These are phyloP conservation scores for Leucosporidium scottii DNA, from an alignment of 768 basidiomycete genomes.

Conservation along the genomic window DNA sequence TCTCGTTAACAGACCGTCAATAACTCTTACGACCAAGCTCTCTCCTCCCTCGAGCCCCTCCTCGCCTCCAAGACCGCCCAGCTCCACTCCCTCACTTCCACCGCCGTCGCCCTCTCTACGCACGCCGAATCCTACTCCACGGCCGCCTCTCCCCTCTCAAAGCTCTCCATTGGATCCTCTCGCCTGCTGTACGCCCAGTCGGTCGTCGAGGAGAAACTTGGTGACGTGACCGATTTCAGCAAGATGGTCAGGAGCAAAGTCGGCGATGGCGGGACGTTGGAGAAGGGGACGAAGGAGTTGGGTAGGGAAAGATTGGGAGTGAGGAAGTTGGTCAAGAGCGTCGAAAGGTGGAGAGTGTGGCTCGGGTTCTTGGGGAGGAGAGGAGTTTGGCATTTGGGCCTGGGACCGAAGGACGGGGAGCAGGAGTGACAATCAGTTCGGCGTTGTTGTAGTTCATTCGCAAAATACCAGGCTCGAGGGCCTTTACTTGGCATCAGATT, in stretches of 20 bases:
- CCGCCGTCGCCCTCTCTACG: neutral
- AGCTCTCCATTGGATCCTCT: constrained; percentile 1
- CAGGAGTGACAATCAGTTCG: too few relatives aligned
- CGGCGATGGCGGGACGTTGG: neutral
- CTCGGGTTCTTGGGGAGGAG: neutral
- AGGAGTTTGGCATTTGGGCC: neutral
- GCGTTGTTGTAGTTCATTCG: too few relatives aligned
- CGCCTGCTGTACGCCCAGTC: constrained; percentile 5
- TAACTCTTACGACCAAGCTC: constrained; percentile 6
- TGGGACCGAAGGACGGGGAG: neutral
- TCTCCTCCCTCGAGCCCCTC: neutral
- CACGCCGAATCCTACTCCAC: neutral
- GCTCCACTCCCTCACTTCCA: neutral
- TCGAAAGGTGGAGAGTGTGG: constrained; percentile 2
- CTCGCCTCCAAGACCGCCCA: neutral
- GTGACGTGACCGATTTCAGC: neutral
- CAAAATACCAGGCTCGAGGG: too few relatives aligned
- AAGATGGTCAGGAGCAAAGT: neutral
- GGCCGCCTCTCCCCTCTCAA: neutral
- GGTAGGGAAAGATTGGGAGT: neutral
- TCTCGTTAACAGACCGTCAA: neutral
- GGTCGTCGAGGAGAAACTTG: constrained; percentile 9
- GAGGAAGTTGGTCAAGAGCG: neutral
- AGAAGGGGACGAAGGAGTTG: neutral
- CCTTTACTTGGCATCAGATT: too few relatives aligned